phyloP scores from a whole-genome alignment of 2,329 filamentous ascomycete genomes.

The Fusarium paranaense region DNA sequence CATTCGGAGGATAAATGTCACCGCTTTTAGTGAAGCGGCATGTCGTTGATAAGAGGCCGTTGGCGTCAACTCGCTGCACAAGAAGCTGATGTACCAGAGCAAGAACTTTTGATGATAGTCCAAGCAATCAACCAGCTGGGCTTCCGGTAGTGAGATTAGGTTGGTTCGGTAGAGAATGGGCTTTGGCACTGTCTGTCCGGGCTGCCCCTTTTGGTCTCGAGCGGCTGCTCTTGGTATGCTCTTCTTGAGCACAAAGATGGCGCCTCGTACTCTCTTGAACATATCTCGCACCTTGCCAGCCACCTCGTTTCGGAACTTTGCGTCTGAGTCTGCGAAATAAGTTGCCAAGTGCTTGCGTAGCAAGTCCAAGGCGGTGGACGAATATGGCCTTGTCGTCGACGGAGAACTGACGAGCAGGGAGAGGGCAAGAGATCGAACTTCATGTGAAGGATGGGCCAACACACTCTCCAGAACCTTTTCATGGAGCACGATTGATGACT shows the following conservation, averaged over 20 bases:
- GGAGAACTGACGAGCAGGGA: slow-evolving; percentile 83
- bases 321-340: slow-evolving; percentile 85
- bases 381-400: slow-evolving; percentile 79
- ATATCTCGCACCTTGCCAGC: slow-evolving; percentile 80
- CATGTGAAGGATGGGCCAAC: slow-evolving; percentile 66
- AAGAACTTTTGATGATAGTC: slow-evolving; percentile 73
- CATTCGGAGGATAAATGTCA: slow-evolving; percentile 74
- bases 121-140: slow-evolving; percentile 54
- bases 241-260: slow-evolving; percentile 67
- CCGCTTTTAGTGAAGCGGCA: slow-evolving; percentile 80
- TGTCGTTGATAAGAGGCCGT: slow-evolving; percentile 92
- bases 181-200: slow-evolving; percentile 30
- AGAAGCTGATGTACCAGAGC: slow-evolving; percentile 78
- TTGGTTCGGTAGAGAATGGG: slow-evolving; percentile 54
- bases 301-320: slow-evolving; percentile 86
- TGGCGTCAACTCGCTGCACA: slow-evolving; percentile 79
- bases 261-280: slow-evolving; percentile 78
- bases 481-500: slow-evolving; percentile 49
- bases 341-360: slow-evolving; percentile 75
- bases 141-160: slow-evolving; percentile 53
- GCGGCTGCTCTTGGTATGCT: slow-evolving; percentile 53
- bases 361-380: slow-evolving; percentile 68
- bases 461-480: slow-evolving; percentile 63
- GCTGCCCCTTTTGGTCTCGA: slow-evolving; percentile 50
- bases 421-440: slow-evolving; percentile 82